Conservation (phyloP, 257 asterid genomes). For the Thymus quinquecostatus region DNA sequence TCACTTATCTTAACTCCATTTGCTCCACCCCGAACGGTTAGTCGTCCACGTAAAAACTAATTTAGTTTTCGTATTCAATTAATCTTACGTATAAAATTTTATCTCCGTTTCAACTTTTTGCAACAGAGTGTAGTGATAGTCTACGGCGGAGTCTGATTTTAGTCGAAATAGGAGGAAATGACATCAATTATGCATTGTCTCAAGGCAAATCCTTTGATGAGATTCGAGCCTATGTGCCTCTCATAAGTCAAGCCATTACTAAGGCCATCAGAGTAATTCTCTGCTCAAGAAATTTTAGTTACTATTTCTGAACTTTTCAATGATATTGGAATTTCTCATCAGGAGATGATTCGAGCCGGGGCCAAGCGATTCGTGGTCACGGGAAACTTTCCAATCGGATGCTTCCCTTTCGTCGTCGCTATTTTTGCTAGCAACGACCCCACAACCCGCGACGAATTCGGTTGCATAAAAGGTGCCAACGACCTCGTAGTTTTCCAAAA, state of each 20-base stretch:
- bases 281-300: too few relatives aligned
- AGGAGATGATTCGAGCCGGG: slow-evolving; percentile 30
- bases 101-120: too few relatives aligned
- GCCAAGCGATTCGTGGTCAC: slow-evolving; percentile 28
- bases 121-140: slow-evolving; percentile 27
- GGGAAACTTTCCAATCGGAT: slow-evolving; percentile 31
- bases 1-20: slow-evolving; percentile 20
- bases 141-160: slow-evolving; percentile 16
- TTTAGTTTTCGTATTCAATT: too few relatives aligned
- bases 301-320: too few relatives aligned
- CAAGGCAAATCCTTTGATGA: slow-evolving; percentile 23
- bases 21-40: slow-evolving; percentile 11
- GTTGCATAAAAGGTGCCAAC: slow-evolving; percentile 30
- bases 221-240: slow-evolving; percentile 23
- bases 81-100: too few relatives aligned
- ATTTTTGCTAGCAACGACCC: neutral
- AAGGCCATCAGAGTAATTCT: slow-evolving; percentile 31
- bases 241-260: slow-evolving; percentile 26
- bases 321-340: too few relatives aligned
- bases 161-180: slow-evolving; percentile 36
- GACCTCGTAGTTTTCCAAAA: slow-evolving; percentile 12
- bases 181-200: slow-evolving; percentile 3
- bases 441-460: slow-evolving; percentile 2
- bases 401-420: slow-evolving; percentile 1
- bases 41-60: too few relatives aligned